phyloP scores from a whole-genome alignment of 176 grass and related monocot genomes.

The Phoenix roebelenii region DNA sequence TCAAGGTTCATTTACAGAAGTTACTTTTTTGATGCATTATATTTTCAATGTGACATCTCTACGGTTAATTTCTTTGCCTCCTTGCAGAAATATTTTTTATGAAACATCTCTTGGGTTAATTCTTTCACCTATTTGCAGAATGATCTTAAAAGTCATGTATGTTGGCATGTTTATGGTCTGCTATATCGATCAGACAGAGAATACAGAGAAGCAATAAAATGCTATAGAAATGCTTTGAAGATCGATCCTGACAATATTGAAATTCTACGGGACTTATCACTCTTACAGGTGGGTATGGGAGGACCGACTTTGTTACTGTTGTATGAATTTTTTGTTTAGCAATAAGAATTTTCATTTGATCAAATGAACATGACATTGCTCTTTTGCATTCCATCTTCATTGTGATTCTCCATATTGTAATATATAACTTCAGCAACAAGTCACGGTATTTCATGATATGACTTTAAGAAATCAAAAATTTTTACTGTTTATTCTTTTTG shows the following conservation, averaged over 20 bases:
- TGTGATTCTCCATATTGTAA: too few species aligned
- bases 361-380: too few species aligned
- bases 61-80: not conserved
- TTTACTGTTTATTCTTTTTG: too few species aligned
- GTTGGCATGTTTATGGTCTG: slow-evolving; percentile 98
- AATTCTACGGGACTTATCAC: slow-evolving; percentile 90
- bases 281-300: slow-evolving; percentile 69
- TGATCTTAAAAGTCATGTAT: slow-evolving; percentile 99
- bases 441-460: too few species aligned
- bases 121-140: slow-evolving; percentile 37
- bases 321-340: not conserved
- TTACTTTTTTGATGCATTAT: slow-evolving; percentile 1
- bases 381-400: too few species aligned
- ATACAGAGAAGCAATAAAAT: slow-evolving; percentile 99
- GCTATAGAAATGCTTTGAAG: slow-evolving; percentile 97
- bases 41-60: not conserved
- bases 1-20: slow-evolving; percentile 50
- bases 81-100: not conserved
- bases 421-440: too few species aligned
- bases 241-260: slow-evolving; percentile 99
- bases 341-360: too few species aligned
- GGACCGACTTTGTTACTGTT: not conserved
- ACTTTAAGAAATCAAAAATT: too few species aligned
- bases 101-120: slow-evolving; percentile 4
- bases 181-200: slow-evolving; percentile 97